Conservation (phyloP, 2,329 filamentous ascomycete genomes). For the Blumeriella jaapii region DNA sequence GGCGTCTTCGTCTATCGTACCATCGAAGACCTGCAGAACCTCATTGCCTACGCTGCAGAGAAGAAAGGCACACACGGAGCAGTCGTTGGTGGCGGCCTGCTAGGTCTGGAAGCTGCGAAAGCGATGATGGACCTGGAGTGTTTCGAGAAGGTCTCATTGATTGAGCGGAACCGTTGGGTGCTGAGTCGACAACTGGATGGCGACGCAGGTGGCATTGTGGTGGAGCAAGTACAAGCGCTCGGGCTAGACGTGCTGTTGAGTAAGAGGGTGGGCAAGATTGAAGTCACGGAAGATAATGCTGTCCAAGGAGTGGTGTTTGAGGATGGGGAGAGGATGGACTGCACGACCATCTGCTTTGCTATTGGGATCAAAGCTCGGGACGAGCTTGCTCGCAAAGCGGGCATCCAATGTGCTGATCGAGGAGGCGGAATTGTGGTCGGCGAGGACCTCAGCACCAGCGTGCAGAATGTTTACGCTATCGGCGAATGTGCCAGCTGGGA, state of each 20-base stretch:
- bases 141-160: constrained; percentile 62
- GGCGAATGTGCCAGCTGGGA: constrained; percentile 89
- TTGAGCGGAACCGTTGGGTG: constrained; percentile 77
- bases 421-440: constrained; percentile 58
- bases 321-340: constrained; percentile 66
- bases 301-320: constrained; percentile 70
- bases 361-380: constrained; percentile 78
- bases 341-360: constrained; percentile 77
- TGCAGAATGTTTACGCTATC: constrained; percentile 68
- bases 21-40: constrained; percentile 65
- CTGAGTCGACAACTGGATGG: constrained; percentile 70
- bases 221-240: constrained; percentile 67
- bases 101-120: constrained; percentile 82
- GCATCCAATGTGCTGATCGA: constrained; percentile 59
- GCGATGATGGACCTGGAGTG: constrained; percentile 79
- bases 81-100: constrained; percentile 73
- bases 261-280: constrained; percentile 62
- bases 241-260: constrained; percentile 72
- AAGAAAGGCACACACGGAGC: constrained; percentile 58
- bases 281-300: constrained; percentile 52
- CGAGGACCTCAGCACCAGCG: constrained; percentile 56
- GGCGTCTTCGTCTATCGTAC: constrained; percentile 87
- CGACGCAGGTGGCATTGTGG: constrained; percentile 71
- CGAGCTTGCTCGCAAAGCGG: constrained; percentile 57
- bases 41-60: constrained; percentile 61